A percentile compares a stretch with the other conserved stretches of the same genome.
Evolutionary conservation across 371 early-diverging fungal genomes (phyloP).

Genomic region (Mortierella sp.): DNA sequence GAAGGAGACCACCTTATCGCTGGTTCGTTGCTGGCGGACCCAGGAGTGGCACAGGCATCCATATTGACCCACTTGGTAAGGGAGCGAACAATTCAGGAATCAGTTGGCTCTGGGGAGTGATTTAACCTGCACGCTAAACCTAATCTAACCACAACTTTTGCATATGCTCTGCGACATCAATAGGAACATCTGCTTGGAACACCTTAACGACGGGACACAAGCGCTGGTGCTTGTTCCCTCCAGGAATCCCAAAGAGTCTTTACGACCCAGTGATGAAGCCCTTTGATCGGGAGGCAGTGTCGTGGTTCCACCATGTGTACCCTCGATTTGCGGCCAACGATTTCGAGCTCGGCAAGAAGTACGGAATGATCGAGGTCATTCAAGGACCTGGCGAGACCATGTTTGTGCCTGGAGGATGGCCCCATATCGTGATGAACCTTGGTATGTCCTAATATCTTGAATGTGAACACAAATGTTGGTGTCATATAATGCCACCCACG

Average conservation of each 20-base stretch:
- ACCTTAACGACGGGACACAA: slow-evolving; percentile 75
- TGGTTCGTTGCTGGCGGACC: slow-evolving; percentile 80
- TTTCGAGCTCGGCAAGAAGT: slow-evolving; percentile 59
- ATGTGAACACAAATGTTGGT: neutral
- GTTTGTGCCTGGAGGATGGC: slow-evolving; percentile 91
- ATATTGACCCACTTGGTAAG: slow-evolving; percentile 72
- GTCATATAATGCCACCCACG: neutral
- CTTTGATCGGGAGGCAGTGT: slow-evolving; percentile 82
- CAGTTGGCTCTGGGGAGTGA: neutral
- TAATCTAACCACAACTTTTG: neutral
- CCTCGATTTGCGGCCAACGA: slow-evolving; percentile 65
- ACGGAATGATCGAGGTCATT: slow-evolving; percentile 82
- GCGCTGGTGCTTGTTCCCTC: slow-evolving; percentile 84
- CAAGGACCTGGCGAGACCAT: slow-evolving; percentile 88
- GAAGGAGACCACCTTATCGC: slow-evolving; percentile 75
- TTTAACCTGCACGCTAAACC: neutral
- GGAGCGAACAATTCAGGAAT: neutral
- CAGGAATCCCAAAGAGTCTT: slow-evolving; percentile 66
- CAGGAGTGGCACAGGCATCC: slow-evolving; percentile 79
- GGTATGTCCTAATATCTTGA: slow-evolving; percentile 56
- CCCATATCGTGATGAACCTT: slow-evolving; percentile 88
- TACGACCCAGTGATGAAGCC: slow-evolving; percentile 75
- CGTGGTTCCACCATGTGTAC: slow-evolving; percentile 85
- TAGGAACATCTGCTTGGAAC: slow-evolving; percentile 80
- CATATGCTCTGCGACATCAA: neutral